Conservation (phyloP, 495 filamentous ascomycete species). For the Neurospora sp. region DNA sequence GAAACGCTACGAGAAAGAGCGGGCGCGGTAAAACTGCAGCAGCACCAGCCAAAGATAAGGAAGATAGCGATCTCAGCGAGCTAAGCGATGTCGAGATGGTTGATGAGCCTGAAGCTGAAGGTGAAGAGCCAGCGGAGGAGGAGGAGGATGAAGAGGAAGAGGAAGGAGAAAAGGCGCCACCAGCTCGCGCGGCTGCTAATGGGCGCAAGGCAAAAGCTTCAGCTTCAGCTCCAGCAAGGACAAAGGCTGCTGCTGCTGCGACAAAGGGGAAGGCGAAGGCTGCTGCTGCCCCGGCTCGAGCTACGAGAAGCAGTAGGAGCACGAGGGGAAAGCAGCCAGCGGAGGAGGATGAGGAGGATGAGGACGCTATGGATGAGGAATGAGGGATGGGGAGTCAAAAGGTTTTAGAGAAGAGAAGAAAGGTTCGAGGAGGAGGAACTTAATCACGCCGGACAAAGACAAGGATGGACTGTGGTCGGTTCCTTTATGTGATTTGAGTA, state of each 20-base stretch:
- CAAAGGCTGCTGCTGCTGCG: conserved; percentile 1
- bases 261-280: conserved; percentile 2
- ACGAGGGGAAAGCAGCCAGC: conserved; percentile 1
- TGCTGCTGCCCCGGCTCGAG: conserved; percentile 1
- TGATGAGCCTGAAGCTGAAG: not conserved
- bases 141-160: not conserved
- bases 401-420: not conserved
- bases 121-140: conserved; percentile 1
- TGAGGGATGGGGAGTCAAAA: not conserved
- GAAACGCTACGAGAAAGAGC: not conserved
- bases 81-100: not conserved
- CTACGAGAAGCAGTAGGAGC: conserved; percentile 4
- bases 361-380: not conserved
- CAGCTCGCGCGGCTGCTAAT: conserved; percentile 4
- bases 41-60: not conserved
- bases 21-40: not conserved
- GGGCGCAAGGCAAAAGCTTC: conserved; percentile 8
- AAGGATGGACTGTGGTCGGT: not conserved
- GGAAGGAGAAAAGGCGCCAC: not conserved
- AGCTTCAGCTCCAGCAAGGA: conserved; percentile 2
- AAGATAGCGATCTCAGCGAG: not conserved
- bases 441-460: too few relatives aligned
- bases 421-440: not conserved
- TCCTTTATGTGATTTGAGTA: not conserved
- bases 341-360: not conserved